Base-by-base conservation (phyloP, 73 alveolate genomes). In the Paramecium primaurelia region DNA sequence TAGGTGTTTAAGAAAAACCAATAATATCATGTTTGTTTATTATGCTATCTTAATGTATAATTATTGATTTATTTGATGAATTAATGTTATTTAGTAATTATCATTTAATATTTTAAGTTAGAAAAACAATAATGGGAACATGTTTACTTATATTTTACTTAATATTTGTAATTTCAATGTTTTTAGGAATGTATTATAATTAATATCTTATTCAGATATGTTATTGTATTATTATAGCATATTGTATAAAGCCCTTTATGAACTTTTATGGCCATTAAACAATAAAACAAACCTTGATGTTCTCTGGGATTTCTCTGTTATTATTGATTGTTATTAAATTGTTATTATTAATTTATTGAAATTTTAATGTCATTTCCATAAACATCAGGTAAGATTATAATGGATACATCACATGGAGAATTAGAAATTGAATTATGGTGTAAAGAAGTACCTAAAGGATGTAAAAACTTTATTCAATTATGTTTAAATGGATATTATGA, bases 401-500 rank as follows among this genome's bases (percentile, higher is more conserved):
- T 95, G 18, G 87, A 59, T 32, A 93, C 97, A 1, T 38, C 92
- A 30, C 86, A 49, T 42, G 98, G 98, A 58, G 98, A 96, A 22
- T 84, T 96, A 28, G 97, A 96, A 71, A 64, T 96, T 38, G 99
- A 98, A 77, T 93, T 98, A 45, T 98, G 98, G 98, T 88, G 98
- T 47, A 86, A 89, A 26, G 99, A 97, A 93, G 95, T 99, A 3
- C 99, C 99, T 8, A 96, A 95, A 75, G 93, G 99, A 16, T 97
- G 99, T 92, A 85, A 96, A 84, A 98, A 98, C 93, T 98, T 98
- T 92, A 95, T 97, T 54, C 95, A 97, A 86, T 96, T 96, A 38
- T 97, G 99, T 80, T 58, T 96, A 18, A 99, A 97, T 88, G 97
- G 98, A 59, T 97, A 98, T 92, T 98, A 97, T 86, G 99, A 97